Percentiles rank a stretch among this genome's conserved stretches.
phyloP scores from a whole-genome alignment of 75 land plant genomes.

The Selaginella tamariscina region DNA sequence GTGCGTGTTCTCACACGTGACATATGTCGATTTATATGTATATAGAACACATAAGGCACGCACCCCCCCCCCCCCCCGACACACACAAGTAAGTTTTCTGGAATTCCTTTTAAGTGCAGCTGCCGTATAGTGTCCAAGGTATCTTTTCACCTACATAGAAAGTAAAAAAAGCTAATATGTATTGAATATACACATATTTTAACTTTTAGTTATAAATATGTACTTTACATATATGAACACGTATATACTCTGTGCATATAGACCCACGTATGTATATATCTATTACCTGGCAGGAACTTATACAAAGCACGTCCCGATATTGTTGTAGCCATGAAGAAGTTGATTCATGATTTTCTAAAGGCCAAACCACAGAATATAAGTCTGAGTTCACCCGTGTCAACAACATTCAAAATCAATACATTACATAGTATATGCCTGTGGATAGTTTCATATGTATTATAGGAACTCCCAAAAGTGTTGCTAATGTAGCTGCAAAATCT shows the following conservation, averaged over 20 bases:
- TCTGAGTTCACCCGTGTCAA: slow-evolving; percentile 77
- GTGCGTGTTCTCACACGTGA: too few relatives aligned
- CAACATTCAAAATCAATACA: too few relatives aligned
- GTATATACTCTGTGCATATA: too few relatives aligned
- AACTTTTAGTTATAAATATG: too few relatives aligned
- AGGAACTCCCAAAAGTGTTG: slow-evolving; percentile 79
- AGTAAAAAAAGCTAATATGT: too few relatives aligned
- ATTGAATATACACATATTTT: too few relatives aligned
- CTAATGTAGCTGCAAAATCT: slow-evolving; percentile 79
- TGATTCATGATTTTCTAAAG: not conserved
- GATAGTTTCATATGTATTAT: slow-evolving; percentile 54
- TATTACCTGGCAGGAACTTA: slow-evolving; percentile 88
- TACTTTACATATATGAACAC: too few relatives aligned
- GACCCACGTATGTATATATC: too few relatives aligned
- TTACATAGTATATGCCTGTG: too few relatives aligned
- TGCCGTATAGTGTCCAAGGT: slow-evolving; percentile 60
- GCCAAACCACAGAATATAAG: slow-evolving; percentile 44
- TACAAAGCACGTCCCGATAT: slow-evolving; percentile 60
- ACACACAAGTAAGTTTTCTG: slow-evolving; percentile 41
- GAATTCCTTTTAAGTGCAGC: slow-evolving; percentile 69
- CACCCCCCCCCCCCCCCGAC: too few relatives aligned
- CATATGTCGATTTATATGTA: too few relatives aligned
- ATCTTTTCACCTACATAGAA: slow-evolving; percentile 73
- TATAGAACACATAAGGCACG: too few relatives aligned
- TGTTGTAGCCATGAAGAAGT: slow-evolving; percentile 7